phyloP scores from a whole-genome alignment of 208 protist species.

The Trypanosoma scelopori region DNA sequence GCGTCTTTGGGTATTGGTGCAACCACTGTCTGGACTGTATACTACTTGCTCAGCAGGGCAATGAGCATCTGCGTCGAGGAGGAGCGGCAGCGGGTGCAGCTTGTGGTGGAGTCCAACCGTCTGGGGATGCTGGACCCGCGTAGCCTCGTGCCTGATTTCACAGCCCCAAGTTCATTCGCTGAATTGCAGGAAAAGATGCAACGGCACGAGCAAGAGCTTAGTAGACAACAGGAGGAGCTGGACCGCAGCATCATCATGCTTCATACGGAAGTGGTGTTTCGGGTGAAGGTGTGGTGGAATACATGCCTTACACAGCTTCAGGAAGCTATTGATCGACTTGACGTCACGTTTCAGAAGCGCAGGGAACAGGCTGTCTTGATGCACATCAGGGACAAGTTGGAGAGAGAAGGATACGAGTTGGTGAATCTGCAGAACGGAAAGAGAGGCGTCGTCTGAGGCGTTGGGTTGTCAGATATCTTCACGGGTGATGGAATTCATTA shows the following conservation, averaged over 20 bases:
- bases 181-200: constrained; percentile 72
- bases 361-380: constrained; percentile 39
- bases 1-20: constrained; percentile 67
- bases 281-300: constrained; percentile 88
- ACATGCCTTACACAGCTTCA: constrained; percentile 70
- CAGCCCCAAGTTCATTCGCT: constrained; percentile 71
- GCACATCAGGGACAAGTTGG: constrained; percentile 54
- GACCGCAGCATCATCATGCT: constrained; percentile 49
- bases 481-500: neutral
- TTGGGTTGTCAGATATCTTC: neutral
- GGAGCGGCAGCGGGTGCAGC: constrained; percentile 39
- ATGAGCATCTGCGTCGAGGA: constrained; percentile 60
- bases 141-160: constrained; percentile 55
- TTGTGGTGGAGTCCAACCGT: constrained; percentile 47
- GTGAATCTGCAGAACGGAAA: constrained; percentile 45
- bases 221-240: constrained; percentile 40
- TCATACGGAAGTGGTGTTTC: constrained; percentile 71
- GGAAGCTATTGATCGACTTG: constrained; percentile 42
- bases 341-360: constrained; percentile 31
- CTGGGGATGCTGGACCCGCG: constrained; percentile 43
- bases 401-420: constrained; percentile 59
- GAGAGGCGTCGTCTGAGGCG: constrained; percentile 22
- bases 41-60: constrained; percentile 74
- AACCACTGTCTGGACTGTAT: constrained; percentile 49
- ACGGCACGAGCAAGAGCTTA: constrained; percentile 51